Evolutionary conservation across 1,284 basidiomycete species (phyloP), one percentile per base, ranked within the genome.

Genomic region (Cryptococcus sp.): DNA sequence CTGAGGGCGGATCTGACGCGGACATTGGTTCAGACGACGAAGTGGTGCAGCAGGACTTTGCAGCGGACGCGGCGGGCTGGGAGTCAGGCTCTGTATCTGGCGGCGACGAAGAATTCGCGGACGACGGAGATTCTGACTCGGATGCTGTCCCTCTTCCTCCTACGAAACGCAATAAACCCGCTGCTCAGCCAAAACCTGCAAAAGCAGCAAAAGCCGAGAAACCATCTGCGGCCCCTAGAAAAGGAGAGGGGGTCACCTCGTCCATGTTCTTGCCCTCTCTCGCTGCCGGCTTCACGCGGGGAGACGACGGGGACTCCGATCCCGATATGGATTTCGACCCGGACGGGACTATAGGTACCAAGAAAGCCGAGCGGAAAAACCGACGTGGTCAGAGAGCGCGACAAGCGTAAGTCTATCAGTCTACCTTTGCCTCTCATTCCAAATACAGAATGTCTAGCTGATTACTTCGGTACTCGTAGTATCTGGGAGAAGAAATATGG

Each of bases 401-500:
- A 57, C 84, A 89, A 81, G 90, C 90, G 91, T 95, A 77, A 84
- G 92, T 88, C 23, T 38, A 3, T 3, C 6, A 25, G 25, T 25
- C 25, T 3, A 25, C 17, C 60, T 15, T 22, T 41, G n/a, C 6
- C 41, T 27, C 40, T 20, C n/a, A 48, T 43, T 46, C 42, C n/a
- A 13, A 30, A 13, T 55, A 15, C 25, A 23, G 27, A 41, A 48
- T 19, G 13, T n/a, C 35, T 48, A 56, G 57, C 61, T 54, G 39
- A 51, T 5, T 13, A 30, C 27, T n/a, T 30, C 46, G 55, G 10
- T 16, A 19, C 3, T 20, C 16, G 35, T 49, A 96, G 93, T 0
- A 94, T 98, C 64, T 97, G 93, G 93, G 94, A 96, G 81, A 94
- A 93, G 80, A 97, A 94, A 78, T 97, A 87, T 71, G 94, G 94